A percentile compares a stretch with the other conserved stretches of the same genome.
phyloP scores from a whole-genome alignment of 2,329 filamentous ascomycete species.

The Cladosporium cucumerinum region DNA sequence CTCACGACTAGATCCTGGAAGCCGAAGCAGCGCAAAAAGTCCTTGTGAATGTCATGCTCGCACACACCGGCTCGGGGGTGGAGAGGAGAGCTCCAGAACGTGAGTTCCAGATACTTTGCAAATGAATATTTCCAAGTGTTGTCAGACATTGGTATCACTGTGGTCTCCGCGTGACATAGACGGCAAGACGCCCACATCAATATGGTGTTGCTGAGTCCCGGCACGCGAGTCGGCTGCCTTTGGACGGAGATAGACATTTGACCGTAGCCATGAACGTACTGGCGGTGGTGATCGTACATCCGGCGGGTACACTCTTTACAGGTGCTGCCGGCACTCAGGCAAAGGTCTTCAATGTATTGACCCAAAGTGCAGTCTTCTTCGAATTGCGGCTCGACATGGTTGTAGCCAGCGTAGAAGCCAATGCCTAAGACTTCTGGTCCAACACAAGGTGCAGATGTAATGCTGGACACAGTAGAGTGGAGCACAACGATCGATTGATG shows the following conservation, averaged over 20 bases:
- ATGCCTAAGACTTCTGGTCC: conserved; percentile 88
- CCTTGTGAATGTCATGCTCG: conserved; percentile 84
- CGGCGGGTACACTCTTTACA: conserved; percentile 83
- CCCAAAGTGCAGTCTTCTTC: conserved; percentile 86
- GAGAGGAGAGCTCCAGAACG: conserved; percentile 88
- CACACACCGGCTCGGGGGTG: conserved; percentile 73
- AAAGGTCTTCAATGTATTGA: conserved; percentile 91
- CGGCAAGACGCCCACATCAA: conserved; percentile 99
- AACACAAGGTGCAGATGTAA: conserved; percentile 87
- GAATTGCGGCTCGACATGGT: conserved; percentile 66
- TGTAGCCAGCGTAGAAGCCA: conserved; percentile 83
- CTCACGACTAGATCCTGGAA: conserved; percentile 80
- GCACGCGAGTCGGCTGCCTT: conserved; percentile 63
- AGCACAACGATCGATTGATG: conserved; percentile 96
- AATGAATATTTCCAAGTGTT: conserved; percentile 98
- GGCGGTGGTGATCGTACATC: conserved; percentile 90
- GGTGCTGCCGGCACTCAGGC: conserved; percentile 68
- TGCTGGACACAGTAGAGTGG: conserved; percentile 89
- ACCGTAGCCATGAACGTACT: conserved; percentile 94
- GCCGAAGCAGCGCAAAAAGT: conserved; percentile 91
- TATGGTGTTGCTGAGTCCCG: conserved; percentile 69
- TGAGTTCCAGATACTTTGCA: conserved; percentile 95
- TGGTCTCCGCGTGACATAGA: conserved; percentile 83
- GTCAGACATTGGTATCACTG: conserved; percentile 85
- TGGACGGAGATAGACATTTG: conserved; percentile 90